These are phyloP conservation scores for Mycena crocata DNA, from an alignment of 768 basidiomycete genomes.

Conservation along the genomic window DNA sequence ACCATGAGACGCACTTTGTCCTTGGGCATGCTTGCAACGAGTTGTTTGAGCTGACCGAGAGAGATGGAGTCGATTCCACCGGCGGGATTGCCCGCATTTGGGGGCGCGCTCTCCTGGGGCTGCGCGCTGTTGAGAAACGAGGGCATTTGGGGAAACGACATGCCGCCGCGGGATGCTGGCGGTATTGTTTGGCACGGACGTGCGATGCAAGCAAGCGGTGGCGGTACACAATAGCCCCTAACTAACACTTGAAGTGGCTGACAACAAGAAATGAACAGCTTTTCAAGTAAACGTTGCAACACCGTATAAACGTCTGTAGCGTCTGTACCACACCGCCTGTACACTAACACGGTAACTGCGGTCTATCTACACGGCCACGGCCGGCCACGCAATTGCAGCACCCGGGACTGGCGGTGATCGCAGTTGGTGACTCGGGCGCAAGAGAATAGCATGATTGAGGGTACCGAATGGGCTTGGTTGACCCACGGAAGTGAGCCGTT, in stretches of 20 bases:
- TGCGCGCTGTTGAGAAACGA: conserved; percentile 35
- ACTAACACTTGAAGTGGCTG: too few relatives aligned
- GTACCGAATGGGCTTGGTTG: background rate
- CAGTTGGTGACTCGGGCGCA: conserved; percentile 18
- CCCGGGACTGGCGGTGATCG: conserved; percentile 9
- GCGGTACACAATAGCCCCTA: too few relatives aligned
- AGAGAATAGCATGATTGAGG: background rate
- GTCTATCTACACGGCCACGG: background rate
- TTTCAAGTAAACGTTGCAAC: too few relatives aligned
- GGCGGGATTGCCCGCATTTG: conserved; percentile 40
- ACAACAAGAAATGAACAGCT: too few relatives aligned
- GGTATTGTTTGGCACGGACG: background rate
- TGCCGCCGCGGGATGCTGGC: background rate
- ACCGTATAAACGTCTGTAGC: too few relatives aligned
- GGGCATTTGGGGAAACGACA: conserved; percentile 27
- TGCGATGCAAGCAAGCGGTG: background rate
- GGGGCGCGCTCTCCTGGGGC: conserved; percentile 37
- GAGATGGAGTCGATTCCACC: conserved; percentile 78
- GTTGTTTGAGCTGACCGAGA: conserved; percentile 81
- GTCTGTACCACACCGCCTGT: too few relatives aligned
- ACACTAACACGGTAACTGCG: background rate
- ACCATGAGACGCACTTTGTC: conserved; percentile 20
- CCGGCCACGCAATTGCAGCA: conserved; percentile 9
- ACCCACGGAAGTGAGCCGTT: background rate
- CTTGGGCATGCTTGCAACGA: conserved; percentile 55